Base-by-base conservation (phyloP, 805 yeast genomes). In the Metschnikowia arizonensis region DNA sequence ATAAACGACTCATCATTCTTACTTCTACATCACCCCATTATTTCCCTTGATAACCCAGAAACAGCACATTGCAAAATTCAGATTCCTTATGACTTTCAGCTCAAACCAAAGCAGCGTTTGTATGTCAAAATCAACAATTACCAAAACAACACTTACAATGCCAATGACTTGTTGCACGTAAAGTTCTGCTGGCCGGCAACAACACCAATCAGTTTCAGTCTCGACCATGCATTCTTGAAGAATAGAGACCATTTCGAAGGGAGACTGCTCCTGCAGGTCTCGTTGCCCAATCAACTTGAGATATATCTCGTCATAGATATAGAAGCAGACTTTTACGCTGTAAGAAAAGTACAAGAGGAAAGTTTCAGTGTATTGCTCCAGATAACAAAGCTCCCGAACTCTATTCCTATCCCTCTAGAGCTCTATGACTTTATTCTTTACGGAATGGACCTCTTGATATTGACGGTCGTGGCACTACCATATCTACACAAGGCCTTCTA, bases 91-190 rank as follows among this genome's bases (percentile, higher is more conserved):
- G 46, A 54, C 24, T 41, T 40, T n/a, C 17, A 34, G 2, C n/a
- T 26, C 2, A 45, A 48, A 19, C 47, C 50, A 2, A 11, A 9
- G 11, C 45, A 53, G 23, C 42, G 29, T 26, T 46, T 69, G 10
- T 50, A 63, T 18, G 66, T 71, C 18, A 54, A 56, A 37, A 26
- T 71, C 15, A 69, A 69, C 50, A 69, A 69, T 45, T 68, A 68
- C 50, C 44, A 49, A 23, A 59, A 66, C 49, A 19, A 41, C 4
- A 55, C 64, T 1, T 66, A 57, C 34, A 47, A 36, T 21, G 44
- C 56, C 23, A 50, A 52, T 39, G 58, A 55, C 37, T 26, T 53
- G 33, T 40, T 55, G 44, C 45, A 45, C 33, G 55, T 53, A 17
- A 55, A 55, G 39, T 34, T 55, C 14, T 55, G 58, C 47, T 55